phyloP scores from a whole-genome alignment of 2,329 filamentous ascomycete genomes.

The Trichophyton schoenleinii region DNA sequence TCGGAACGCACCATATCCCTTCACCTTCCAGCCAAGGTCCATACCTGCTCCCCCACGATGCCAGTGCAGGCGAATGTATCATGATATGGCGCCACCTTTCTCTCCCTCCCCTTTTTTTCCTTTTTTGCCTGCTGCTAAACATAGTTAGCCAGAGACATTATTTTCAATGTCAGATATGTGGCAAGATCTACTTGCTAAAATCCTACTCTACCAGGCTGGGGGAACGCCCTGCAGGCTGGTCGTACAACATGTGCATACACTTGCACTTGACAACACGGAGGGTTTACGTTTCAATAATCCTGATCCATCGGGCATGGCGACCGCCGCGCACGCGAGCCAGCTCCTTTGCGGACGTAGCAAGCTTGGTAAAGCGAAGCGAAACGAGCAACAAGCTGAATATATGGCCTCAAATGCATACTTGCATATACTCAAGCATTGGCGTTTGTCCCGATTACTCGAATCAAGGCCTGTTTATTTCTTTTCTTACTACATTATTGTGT shows the following conservation, averaged over 20 bases:
- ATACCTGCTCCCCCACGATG: background rate
- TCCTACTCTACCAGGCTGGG: background rate
- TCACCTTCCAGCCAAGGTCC: background rate
- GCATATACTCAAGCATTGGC: background rate
- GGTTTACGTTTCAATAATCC: background rate
- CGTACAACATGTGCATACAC: background rate
- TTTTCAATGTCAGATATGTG: background rate
- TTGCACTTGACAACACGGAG: background rate
- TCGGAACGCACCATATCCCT: background rate
- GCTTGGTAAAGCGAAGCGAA: background rate
- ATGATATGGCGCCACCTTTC: background rate
- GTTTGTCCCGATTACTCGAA: background rate
- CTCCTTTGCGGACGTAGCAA: background rate
- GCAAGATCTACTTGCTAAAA: background rate
- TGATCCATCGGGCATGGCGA: background rate
- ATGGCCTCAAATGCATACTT: background rate
- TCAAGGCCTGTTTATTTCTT: background rate
- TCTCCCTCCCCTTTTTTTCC: background rate
- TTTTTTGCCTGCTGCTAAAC: background rate
- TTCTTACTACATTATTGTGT: background rate
- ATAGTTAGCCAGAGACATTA: background rate
- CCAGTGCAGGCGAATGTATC: background rate
- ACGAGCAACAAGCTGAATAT: background rate
- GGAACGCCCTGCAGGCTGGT: background rate
- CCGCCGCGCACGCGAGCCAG: background rate